phyloP scores from a whole-genome alignment of 2,329 filamentous ascomycete species.

The Stagonosporopsis rhizophila region DNA sequence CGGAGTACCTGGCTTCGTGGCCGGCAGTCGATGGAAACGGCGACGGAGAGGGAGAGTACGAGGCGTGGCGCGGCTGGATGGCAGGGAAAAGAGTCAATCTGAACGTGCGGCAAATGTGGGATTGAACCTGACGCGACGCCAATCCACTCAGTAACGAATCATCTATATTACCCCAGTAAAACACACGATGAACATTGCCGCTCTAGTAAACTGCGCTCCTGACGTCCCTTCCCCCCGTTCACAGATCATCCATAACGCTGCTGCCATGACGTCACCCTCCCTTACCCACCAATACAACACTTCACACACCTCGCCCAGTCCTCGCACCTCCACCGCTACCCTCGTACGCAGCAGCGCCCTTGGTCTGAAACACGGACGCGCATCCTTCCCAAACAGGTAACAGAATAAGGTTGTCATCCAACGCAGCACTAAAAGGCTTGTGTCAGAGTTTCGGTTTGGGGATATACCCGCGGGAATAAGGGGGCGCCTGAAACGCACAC shows the following conservation, averaged over 20 bases:
- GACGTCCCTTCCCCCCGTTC: no score
- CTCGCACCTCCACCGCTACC: no score
- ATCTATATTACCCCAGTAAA: no score
- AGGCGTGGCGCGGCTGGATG: slow-evolving; percentile 88
- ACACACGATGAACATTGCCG: no score
- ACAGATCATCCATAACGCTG: no score
- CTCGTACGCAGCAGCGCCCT: neutral
- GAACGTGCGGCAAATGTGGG: slow-evolving; percentile 88
- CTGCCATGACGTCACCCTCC: no score
- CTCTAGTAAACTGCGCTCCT: no score
- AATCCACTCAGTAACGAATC: no score
- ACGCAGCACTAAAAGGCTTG: slow-evolving; percentile 46
- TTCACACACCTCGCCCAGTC: no score
- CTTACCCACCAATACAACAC: no score
- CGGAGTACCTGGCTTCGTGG: slow-evolving; percentile 76
- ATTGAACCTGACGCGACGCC: no score
- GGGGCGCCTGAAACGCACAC: neutral
- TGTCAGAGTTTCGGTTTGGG: slow-evolving; percentile 21
- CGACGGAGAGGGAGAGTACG: slow-evolving; percentile 57
- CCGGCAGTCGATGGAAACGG: slow-evolving; percentile 54
- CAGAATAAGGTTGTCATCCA: slow-evolving; percentile 39
- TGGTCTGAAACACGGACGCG: no score
- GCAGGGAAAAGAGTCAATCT: slow-evolving; percentile 84
- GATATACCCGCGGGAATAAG: slow-evolving; percentile 13
- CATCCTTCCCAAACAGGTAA: slow-evolving; percentile 23